A percentile compares a stretch with the other conserved stretches of the same genome.
phyloP scores from a whole-genome alignment of 148 eudicot species.

The Chenopodium formosanum region DNA sequence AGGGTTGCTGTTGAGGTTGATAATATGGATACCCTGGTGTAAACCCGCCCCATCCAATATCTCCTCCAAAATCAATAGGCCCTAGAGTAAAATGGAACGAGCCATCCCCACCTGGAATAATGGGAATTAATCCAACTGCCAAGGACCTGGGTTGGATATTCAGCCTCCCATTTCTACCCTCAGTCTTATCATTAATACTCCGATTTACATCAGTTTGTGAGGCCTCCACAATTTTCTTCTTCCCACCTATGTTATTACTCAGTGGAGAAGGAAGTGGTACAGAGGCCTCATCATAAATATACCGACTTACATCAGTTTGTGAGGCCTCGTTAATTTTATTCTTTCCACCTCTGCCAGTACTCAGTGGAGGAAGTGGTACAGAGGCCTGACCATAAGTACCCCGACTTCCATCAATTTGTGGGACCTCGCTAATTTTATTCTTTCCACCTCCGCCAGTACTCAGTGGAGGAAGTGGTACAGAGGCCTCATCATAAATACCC shows the following conservation, averaged over 20 bases:
- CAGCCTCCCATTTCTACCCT: neutral
- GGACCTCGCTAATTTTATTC: no score
- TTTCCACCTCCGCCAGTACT: no score
- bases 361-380: neutral
- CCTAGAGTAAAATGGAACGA: slow-evolving; percentile 25
- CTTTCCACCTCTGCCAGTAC: neutral
- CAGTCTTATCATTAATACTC: neutral
- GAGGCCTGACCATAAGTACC: neutral
- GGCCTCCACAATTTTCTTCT: neutral
- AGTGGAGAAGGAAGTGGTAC: neutral
- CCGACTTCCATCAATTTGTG: no score
- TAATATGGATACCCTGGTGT: slow-evolving; percentile 20
- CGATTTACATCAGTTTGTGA: neutral
- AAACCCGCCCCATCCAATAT: slow-evolving; percentile 3
- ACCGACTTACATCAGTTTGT: no score
- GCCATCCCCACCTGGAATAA: slow-evolving; percentile 13
- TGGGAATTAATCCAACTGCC: slow-evolving; percentile 5
- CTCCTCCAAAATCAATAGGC: slow-evolving; percentile 24
- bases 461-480: neutral
- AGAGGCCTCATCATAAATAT: neutral
- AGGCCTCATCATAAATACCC: neutral
- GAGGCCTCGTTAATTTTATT: neutral
- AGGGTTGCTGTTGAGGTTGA: slow-evolving; percentile 21
- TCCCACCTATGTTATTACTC: neutral
- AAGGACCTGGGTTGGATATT: no score